Evolutionary conservation across 2,329 filamentous ascomycete genomes (phyloP).

Genomic region (Hawksworthiomyces lignivorus): DNA sequence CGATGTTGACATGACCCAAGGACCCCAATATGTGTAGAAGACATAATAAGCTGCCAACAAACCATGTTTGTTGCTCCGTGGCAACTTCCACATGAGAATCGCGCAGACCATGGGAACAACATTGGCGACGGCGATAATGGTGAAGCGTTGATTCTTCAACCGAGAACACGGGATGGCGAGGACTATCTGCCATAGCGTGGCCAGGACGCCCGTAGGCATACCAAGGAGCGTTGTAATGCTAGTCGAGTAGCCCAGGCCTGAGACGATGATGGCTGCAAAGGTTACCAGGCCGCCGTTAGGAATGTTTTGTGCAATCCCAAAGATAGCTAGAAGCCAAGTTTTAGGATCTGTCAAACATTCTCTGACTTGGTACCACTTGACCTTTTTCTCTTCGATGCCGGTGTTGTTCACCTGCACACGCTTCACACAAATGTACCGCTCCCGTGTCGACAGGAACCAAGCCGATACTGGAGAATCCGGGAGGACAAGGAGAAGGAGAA

Average conservation of each 20-base stretch:
- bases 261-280: constrained; percentile 16
- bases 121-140: constrained; percentile 1
- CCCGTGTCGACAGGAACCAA: constrained; percentile 26
- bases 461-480: constrained; percentile 40
- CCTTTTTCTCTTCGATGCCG: constrained; percentile 32
- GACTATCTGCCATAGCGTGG: constrained; percentile 13
- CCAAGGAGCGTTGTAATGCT: constrained; percentile 24
- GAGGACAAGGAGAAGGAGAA: constrained; percentile 26
- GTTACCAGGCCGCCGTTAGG: constrained; percentile 16
- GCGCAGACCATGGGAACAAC: constrained; percentile 6
- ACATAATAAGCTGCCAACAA: constrained; percentile 6
- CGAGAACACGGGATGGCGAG: neutral
- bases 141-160: constrained; percentile 1
- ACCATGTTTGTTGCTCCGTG: constrained; percentile 1
- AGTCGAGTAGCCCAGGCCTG: constrained; percentile 15
- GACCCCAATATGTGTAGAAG: constrained; percentile 8
- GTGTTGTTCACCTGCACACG: constrained; percentile 8
- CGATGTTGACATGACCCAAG: constrained; percentile 17
- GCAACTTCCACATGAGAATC: constrained; percentile 6
- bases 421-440: constrained; percentile 26
- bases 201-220: constrained; percentile 28
- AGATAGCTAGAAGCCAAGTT: constrained; percentile 16
- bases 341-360: constrained; percentile 40
- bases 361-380: constrained; percentile 37
- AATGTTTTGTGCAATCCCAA: constrained; percentile 14